Evolutionary conservation across 1,284 basidiomycete genomes (phyloP).

Genomic region (Somion occarium): DNA sequence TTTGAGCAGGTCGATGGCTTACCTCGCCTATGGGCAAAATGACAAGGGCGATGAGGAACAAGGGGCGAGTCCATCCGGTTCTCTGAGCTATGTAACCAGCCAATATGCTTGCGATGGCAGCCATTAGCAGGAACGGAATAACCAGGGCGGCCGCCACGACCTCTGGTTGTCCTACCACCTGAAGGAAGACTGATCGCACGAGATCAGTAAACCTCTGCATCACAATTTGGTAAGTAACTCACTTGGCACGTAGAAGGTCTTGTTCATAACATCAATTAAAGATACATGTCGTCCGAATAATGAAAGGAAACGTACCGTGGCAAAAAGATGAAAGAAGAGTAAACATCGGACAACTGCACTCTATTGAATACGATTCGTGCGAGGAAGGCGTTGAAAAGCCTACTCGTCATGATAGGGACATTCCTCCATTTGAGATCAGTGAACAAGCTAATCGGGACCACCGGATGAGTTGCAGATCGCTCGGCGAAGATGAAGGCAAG

Average conservation of each 20-base stretch:
- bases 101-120: conserved; percentile 23
- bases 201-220: neutral
- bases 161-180: conserved; percentile 26
- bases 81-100: conserved; percentile 19
- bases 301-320: conserved; percentile 18
- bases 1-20: neutral
- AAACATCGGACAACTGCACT: conserved; percentile 21
- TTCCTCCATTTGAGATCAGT: conserved; percentile 29
- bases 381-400: neutral
- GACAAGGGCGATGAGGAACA: conserved; percentile 18
- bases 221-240: conserved; percentile 5
- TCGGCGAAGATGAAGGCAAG: conserved; percentile 26
- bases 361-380: too few relatives aligned
- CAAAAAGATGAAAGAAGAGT: conserved; percentile 30
- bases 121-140: conserved; percentile 27
- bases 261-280: neutral
- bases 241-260: conserved; percentile 33
- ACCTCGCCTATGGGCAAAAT: conserved; percentile 21
- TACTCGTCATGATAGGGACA: conserved; percentile 27
- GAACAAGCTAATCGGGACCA: conserved; percentile 26
- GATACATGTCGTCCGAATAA: neutral
- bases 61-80: conserved; percentile 17
- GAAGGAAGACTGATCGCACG: conserved; percentile 25
- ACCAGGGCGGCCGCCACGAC: conserved; percentile 27
- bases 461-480: conserved; percentile 22